phyloP scores from a whole-genome alignment of 1,284 basidiomycete genomes.

The Fomitopsis palustris region DNA sequence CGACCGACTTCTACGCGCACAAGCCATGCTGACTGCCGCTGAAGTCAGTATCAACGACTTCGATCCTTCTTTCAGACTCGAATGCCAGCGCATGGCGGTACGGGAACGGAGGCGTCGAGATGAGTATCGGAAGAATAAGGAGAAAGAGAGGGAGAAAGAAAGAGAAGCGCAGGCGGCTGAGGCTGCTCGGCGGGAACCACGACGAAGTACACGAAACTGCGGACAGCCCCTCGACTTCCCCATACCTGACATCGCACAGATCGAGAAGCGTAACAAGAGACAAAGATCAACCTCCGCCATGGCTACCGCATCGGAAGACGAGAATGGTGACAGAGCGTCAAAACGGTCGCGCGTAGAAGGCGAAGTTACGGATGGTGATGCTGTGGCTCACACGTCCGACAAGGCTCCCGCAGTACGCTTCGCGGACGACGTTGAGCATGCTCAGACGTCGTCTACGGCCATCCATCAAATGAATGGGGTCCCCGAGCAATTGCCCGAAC shows the following conservation, averaged over 20 bases:
- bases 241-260: conserved; percentile 67
- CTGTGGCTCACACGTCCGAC: conserved; percentile 23
- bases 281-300: conserved; percentile 58
- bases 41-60: conserved; percentile 89
- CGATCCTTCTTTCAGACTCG: conserved; percentile 77
- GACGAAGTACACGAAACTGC: conserved; percentile 69
- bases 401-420: conserved; percentile 19
- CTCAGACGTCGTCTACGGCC: conserved; percentile 7
- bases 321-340: conserved; percentile 39
- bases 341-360: conserved; percentile 56
- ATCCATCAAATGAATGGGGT: conserved; percentile 28
- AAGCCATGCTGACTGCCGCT: conserved; percentile 87
- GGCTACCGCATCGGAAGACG: conserved; percentile 56
- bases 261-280: conserved; percentile 72
- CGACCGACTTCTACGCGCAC: conserved; percentile 79
- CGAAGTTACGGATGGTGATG: conserved; percentile 32
- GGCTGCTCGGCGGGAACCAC: conserved; percentile 33
- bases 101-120: conserved; percentile 72
- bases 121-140: conserved; percentile 50
- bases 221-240: conserved; percentile 66
- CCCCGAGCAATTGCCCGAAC: neutral
- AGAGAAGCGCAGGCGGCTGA: conserved; percentile 35
- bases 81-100: conserved; percentile 87
- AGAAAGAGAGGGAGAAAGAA: conserved; percentile 48
- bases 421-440: conserved; percentile 13